Evolutionary conservation across 2,329 filamentous ascomycete species (phyloP), one percentile per base, ranked within the genome.

Genomic region (Fusarium goolgardi): DNA sequence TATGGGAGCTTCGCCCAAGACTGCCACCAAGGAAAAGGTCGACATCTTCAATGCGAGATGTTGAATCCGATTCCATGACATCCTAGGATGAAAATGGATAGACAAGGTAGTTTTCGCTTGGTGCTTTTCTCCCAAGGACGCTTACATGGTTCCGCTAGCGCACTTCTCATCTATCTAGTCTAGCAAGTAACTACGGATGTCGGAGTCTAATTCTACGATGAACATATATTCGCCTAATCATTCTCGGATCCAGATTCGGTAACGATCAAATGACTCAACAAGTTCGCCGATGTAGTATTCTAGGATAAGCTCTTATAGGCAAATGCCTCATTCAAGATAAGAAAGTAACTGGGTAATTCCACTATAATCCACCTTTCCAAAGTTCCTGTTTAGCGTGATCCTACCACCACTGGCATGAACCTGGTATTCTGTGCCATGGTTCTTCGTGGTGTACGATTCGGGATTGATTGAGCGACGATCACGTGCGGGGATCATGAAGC

Each of bases 401-500:
- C 35, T n/a, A 4, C 6, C 20, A 4, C 6, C 27, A 4, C 63
- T 37, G 51, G 58, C 31, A 65, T 67, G 16, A 41, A 25, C 44
- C 52, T 41, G 27, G 50, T 13, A 20, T 47, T 29, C n/a, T 18
- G 23, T 43, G 35, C 18, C 31, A 44, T 50, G 49, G 29, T 45
- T 23, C 43, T 46, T 31, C 4, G 6, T 18, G 16, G 6, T 18
- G 25, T 25, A 45, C 34, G 35, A 0, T 41, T 41, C 5, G 13
- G 15, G 13, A 55, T 57, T 66, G 50, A 69, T 63, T 69, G 61
- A 69, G 61, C 50, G 40, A 55, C 56, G 35, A 59, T 69, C 66
- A 66, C 61, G 56, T 66, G 66, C 32, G 25, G 12, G 23, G 35
- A 5, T 11, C 13, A 4, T 16, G 49, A 69, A 51, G 49, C 61